Percentiles rank a stretch among this genome's conserved stretches.
Evolutionary conservation across 2,329 filamentous ascomycete species (phyloP).

Genomic region (Cladophialophora exuberans): DNA sequence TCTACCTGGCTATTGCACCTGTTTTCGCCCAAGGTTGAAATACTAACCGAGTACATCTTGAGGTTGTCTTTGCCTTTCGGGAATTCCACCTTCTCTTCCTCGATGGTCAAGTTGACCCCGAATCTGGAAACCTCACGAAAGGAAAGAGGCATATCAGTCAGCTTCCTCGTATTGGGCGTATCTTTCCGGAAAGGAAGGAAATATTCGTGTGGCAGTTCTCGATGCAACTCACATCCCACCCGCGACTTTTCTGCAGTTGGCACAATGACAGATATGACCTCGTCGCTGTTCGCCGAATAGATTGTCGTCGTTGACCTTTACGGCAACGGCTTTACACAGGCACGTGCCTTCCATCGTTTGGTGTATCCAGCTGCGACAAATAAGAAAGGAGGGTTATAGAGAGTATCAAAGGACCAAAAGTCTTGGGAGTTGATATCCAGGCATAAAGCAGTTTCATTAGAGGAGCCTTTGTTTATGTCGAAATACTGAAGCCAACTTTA

Average conservation of each 20-base stretch:
- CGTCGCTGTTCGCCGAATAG: conserved; percentile 48
- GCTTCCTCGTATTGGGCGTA: too few relatives aligned
- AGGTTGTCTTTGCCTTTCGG: conserved; percentile 49
- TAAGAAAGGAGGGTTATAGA: too few relatives aligned
- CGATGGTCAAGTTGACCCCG: conserved; percentile 37
- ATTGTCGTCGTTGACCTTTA: conserved; percentile 52
- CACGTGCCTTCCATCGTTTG: conserved; percentile 30
- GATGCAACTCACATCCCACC: conserved; percentile 39
- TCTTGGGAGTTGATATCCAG: too few relatives aligned
- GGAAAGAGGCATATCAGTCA: too few relatives aligned
- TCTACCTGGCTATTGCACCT: too few relatives aligned
- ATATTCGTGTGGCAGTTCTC: too few relatives aligned
- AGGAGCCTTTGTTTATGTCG: too few relatives aligned
- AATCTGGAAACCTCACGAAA: conserved; percentile 16
- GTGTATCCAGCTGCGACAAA: background rate
- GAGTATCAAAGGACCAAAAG: too few relatives aligned
- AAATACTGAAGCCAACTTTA: too few relatives aligned
- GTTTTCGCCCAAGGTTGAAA: too few relatives aligned
- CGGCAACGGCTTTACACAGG: conserved; percentile 43
- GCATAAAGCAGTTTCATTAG: too few relatives aligned
- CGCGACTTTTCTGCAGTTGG: conserved; percentile 55
- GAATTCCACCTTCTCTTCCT: conserved; percentile 48
- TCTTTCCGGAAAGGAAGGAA: too few relatives aligned
- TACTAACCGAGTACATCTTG: conserved; percentile 43
- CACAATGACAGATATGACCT: conserved; percentile 56